phyloP scores from a whole-genome alignment of 345 rosid genomes.

The Bruguiera sexangula region DNA sequence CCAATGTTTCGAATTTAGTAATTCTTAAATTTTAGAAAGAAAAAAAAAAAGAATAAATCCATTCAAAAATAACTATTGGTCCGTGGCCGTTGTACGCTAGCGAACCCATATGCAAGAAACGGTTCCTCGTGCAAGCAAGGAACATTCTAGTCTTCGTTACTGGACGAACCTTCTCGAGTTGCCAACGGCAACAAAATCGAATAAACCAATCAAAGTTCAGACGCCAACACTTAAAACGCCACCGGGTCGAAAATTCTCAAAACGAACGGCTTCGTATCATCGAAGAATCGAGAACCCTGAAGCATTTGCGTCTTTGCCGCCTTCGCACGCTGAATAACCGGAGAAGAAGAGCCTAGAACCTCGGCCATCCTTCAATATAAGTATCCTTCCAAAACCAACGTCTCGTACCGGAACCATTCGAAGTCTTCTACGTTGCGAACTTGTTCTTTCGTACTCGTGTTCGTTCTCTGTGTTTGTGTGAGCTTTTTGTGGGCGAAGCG shows the following conservation, averaged over 20 bases:
- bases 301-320: neutral
- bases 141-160: slow-evolving; percentile 22
- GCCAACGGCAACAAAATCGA: neutral
- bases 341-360: slow-evolving; percentile 48
- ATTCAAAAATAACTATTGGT: too few relatives aligned
- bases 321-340: slow-evolving; percentile 3
- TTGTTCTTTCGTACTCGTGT: neutral
- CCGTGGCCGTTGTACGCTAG: too few relatives aligned
- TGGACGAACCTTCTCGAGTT: slow-evolving; percentile 18
- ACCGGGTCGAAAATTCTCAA: neutral
- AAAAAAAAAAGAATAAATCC: too few relatives aligned
- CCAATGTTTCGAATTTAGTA: too few relatives aligned
- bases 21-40: too few relatives aligned
- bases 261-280: slow-evolving; percentile 29
- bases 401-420: neutral
- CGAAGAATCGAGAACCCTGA: slow-evolving; percentile 53
- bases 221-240: neutral
- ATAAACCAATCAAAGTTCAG: neutral
- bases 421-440: neutral
- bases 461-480: neutral
- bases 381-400: neutral
- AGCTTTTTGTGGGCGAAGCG: neutral
- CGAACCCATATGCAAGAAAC: neutral
- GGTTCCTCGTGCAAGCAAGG: neutral
- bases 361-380: slow-evolving; percentile 15